Evolutionary conservation across 2,329 filamentous ascomycete species (phyloP), one percentile per base, ranked within the genome.

Genomic region (Aspergillus candidus): DNA sequence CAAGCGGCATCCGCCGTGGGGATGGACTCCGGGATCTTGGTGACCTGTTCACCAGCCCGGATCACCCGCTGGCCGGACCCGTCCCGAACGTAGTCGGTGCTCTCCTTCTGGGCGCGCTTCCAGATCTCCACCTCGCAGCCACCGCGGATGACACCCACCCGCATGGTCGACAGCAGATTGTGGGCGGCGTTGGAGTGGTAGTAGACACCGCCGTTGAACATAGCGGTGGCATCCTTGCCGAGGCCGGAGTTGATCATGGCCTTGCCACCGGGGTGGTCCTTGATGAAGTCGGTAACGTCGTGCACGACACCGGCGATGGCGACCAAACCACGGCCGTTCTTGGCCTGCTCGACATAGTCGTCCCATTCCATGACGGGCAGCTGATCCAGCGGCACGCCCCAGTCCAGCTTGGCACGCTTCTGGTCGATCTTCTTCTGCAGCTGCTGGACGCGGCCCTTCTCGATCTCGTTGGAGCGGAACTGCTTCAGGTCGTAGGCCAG

Each of bases 181-280:
- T 94, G 88, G 31, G 88, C 88, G 44, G 86, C 88, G 71, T 94
- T 94, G 65, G 84, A 88, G 75, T 94, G 88, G 66, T 84, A 79
- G 74, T 94, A 94, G 50, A 94, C 85, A 71, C 88, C 88, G 53
- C 88, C 88, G 68, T 94, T 94, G 79, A 94, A 94, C 71, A 90
- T 88, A 57, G 87, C 86, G 12, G 88, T 93, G 43, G 87, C 86
- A 52, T 94, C 88, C 74, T 93, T 93, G 66, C 88, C 88, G 45
- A 94, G 79, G 40, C 83, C 86, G 22, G 84, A 86, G 54, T 74
- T 80, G 72, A 94, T 93, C 72, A 94, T 83, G 34, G 86, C 85
- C 75, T 86, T 88, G 63, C 88, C 88, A 76, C 88, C 88, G n/a
- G 88, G 88, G 68, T 94, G 88, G 59, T 90, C 85, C 69, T 86